phyloP scores from a whole-genome alignment of 192 early-diverging fungal genomes.

The Entomortierella lignicola region DNA sequence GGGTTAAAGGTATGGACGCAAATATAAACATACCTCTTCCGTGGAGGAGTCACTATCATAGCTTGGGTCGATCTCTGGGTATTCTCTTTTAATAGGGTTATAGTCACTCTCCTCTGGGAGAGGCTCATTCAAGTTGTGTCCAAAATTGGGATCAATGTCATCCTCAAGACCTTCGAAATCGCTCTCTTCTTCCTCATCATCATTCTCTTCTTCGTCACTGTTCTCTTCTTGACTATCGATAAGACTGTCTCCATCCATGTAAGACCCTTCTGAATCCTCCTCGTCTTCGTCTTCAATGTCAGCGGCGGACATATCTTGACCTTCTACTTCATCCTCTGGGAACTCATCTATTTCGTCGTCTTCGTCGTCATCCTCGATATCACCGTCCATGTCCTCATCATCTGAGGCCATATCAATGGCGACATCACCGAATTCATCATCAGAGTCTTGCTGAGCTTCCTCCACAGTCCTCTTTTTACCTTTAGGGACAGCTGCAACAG shows the following conservation, averaged over 20 bases:
- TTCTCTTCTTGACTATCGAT: conserved; percentile 63
- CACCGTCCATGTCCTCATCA: conserved; percentile 58
- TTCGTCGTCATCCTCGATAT: conserved; percentile 27
- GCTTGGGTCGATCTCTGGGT: conserved; percentile 91
- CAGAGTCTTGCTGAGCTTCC: conserved; percentile 38
- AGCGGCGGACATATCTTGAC: conserved; percentile 64
- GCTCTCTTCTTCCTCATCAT: conserved; percentile 63
- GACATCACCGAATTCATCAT: conserved; percentile 63
- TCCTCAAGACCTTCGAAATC: conserved; percentile 49
- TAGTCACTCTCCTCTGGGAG: conserved; percentile 59
- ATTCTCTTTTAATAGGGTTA: conserved; percentile 50
- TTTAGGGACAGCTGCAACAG: conserved; percentile 22
- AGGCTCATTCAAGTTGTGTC: conserved; percentile 32
- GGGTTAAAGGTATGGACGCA: no score
- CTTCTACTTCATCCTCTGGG: conserved; percentile 36
- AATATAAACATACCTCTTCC: conserved; percentile 75
- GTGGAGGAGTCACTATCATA: conserved; percentile 95
- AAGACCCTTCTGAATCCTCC: conserved; percentile 54
- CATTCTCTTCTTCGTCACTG: conserved; percentile 59
- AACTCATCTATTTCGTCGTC: conserved; percentile 30
- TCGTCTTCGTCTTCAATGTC: conserved; percentile 63
- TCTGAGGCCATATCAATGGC: conserved; percentile 64
- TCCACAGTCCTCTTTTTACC: conserved; percentile 45
- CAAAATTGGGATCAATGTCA: conserved; percentile 40
- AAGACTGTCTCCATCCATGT: conserved; percentile 56